Conservation (phyloP, 1,284 basidiomycete genomes). For the Testicularia cyperi region DNA sequence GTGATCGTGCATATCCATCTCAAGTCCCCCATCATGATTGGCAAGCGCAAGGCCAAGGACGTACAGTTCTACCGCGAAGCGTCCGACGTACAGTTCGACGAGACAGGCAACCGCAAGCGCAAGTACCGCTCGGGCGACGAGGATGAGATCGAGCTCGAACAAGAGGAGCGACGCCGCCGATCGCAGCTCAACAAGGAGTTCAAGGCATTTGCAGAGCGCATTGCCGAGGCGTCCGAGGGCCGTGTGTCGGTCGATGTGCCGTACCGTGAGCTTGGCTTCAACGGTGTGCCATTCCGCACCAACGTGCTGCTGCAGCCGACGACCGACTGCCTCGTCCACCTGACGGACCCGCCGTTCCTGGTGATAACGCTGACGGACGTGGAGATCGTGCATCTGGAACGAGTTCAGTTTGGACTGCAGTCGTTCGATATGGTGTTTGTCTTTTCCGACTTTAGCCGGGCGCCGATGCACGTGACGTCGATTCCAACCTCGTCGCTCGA, state of each 20-base stretch:
- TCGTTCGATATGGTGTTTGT: slow-evolving; percentile 97
- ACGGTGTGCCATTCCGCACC: slow-evolving; percentile 93
- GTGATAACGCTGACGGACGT: slow-evolving; percentile 93
- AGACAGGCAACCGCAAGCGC: slow-evolving; percentile 97
- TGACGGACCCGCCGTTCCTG: slow-evolving; percentile 92
- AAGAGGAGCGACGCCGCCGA: slow-evolving; percentile 87
- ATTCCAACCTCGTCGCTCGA: slow-evolving; percentile 53
- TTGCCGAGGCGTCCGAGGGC: slow-evolving; percentile 79
- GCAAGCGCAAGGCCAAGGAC: slow-evolving; percentile 98
- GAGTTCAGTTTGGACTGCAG: slow-evolving; percentile 93
- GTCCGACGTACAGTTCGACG: slow-evolving; percentile 95
- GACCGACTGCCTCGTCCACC: slow-evolving; percentile 92
- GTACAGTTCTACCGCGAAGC: slow-evolving; percentile 99
- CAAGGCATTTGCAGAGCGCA: slow-evolving; percentile 87
- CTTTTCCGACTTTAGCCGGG: slow-evolving; percentile 90
- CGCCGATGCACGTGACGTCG: slow-evolving; percentile 69
- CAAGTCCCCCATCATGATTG: slow-evolving; percentile 95
- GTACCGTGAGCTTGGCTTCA: slow-evolving; percentile 94
- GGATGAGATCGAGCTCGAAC: slow-evolving; percentile 98
- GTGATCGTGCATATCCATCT: slow-evolving; percentile 93
- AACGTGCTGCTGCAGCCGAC: slow-evolving; percentile 93
- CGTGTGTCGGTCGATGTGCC: slow-evolving; percentile 91
- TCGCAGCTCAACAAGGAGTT: slow-evolving; percentile 92
- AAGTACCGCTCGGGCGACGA: slow-evolving; percentile 97
- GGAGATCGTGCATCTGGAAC: slow-evolving; percentile 93